These are phyloP conservation scores for Rhodotorula sp. DNA, from an alignment of 1,284 basidiomycete species.

Conservation along the genomic window DNA sequence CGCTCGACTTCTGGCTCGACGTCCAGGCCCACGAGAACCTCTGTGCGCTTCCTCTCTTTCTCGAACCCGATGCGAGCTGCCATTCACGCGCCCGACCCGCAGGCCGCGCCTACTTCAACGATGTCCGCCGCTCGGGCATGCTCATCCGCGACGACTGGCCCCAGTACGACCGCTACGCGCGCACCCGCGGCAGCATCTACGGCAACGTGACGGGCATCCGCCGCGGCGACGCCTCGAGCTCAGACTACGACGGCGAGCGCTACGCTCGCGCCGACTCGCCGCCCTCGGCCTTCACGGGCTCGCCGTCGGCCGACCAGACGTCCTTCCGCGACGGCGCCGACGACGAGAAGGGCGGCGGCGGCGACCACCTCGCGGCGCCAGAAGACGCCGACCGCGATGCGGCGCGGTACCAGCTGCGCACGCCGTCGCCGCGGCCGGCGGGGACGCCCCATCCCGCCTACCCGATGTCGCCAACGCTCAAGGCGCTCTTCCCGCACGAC, in stretches of 20 bases:
- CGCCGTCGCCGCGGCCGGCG: constrained; percentile 39
- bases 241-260: constrained; percentile 5
- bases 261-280: constrained; percentile 1
- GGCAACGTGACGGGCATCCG: constrained; percentile 78
- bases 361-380: constrained; percentile 1
- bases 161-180: constrained; percentile 88
- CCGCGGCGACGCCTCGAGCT: constrained; percentile 3
- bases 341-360: neutral
- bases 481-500: constrained; percentile 46
- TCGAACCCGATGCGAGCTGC: neutral
- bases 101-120: constrained; percentile 94
- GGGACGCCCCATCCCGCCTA: constrained; percentile 24
- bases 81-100: neutral
- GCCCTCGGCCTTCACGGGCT: neutral
- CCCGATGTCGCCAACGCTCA: constrained; percentile 46
- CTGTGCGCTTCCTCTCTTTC: constrained; percentile 49
- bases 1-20: constrained; percentile 97
- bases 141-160: constrained; percentile 95
- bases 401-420: constrained; percentile 24
- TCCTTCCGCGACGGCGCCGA: neutral
- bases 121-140: constrained; percentile 87
- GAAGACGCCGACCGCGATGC: neutral
- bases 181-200: constrained; percentile 82
- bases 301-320: neutral
- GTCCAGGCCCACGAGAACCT: constrained; percentile 99